Percentiles rank a stretch among this genome's conserved stretches.
These are phyloP conservation scores for Halocafeteria seosinensis DNA, from an alignment of 108 stramenopile genomes.

Conservation along the genomic window DNA sequence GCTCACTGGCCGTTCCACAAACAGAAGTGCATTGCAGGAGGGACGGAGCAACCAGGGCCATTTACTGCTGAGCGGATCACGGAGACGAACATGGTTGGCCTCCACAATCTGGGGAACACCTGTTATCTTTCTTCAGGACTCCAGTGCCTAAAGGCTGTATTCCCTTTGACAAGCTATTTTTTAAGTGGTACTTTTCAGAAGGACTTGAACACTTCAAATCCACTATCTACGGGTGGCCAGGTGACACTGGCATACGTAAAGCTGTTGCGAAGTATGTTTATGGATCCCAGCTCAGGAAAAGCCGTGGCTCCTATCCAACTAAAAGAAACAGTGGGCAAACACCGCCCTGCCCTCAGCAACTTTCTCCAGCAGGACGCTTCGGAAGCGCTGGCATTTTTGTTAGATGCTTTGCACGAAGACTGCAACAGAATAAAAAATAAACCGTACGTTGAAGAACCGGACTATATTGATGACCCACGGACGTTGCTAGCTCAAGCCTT, in stretches of 20 bases:
- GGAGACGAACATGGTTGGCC: no score
- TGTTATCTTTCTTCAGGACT: conserved; percentile 34
- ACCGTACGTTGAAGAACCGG: conserved; percentile 7
- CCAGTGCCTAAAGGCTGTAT: conserved; percentile 6
- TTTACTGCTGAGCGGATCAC: no score
- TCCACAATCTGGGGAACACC: conserved; percentile 34
- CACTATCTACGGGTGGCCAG: background rate
- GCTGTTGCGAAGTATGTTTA: background rate
- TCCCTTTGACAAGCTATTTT: conserved; percentile 17
- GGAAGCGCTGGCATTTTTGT: conserved; percentile 78
- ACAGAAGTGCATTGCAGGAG: no score
- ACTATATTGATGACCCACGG: no score
- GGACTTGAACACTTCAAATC: conserved; percentile 38
- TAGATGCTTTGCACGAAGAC: conserved; percentile 97
- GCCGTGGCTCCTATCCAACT: conserved; percentile 39
- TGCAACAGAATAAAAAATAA: conserved; percentile 63
- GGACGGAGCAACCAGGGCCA: no score
- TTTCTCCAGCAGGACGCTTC: conserved; percentile 99
- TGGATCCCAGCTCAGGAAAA: conserved; percentile 4
- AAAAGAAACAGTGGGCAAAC: conserved; percentile 52
- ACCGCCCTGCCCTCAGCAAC: conserved; percentile 51
- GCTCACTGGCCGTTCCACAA: no score
- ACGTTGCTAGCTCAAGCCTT: no score
- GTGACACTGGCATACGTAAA: background rate
- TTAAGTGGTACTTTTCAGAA: conserved; percentile 41